These are phyloP conservation scores for Zygotorulaspora mrakii DNA, from an alignment of 1,139 yeast genomes.

Conservation along the genomic window DNA sequence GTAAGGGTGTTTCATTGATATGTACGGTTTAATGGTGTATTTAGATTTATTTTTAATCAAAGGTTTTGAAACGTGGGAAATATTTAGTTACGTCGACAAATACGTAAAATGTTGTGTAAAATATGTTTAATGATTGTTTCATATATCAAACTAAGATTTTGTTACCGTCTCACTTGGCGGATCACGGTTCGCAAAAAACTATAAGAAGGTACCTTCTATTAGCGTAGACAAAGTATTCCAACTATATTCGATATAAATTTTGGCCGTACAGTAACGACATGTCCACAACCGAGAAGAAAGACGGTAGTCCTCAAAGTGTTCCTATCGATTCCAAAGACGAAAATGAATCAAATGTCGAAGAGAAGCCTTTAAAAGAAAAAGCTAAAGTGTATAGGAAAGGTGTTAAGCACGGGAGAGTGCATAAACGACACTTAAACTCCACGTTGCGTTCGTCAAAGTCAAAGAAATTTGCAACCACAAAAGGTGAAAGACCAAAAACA, in stretches of 20 bases:
- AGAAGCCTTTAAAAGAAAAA: not conserved
- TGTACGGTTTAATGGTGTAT: constrained; percentile 1
- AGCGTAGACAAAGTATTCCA: too few relatives aligned
- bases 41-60: too few relatives aligned
- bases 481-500: not conserved
- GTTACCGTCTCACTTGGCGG: not conserved
- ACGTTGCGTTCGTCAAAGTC: not conserved
- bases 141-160: not conserved
- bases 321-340: too few relatives aligned
- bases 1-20: not conserved
- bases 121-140: not conserved
- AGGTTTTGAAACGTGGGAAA: too few relatives aligned
- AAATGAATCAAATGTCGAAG: not conserved
- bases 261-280: too few relatives aligned
- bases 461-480: not conserved
- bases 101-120: not conserved
- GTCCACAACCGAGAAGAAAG: too few relatives aligned
- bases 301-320: too few relatives aligned
- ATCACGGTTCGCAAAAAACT: not conserved
- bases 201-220: too few relatives aligned
- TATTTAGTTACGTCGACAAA: too few relatives aligned
- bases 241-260: too few relatives aligned
- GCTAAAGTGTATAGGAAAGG: too few relatives aligned
- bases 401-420: not conserved
- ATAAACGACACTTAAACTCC: not conserved